Percentiles rank a stretch among this genome's conserved stretches.
Evolutionary conservation across 2,329 filamentous ascomycete genomes (phyloP).

Genomic region (Curvularia hawaiiensis): DNA sequence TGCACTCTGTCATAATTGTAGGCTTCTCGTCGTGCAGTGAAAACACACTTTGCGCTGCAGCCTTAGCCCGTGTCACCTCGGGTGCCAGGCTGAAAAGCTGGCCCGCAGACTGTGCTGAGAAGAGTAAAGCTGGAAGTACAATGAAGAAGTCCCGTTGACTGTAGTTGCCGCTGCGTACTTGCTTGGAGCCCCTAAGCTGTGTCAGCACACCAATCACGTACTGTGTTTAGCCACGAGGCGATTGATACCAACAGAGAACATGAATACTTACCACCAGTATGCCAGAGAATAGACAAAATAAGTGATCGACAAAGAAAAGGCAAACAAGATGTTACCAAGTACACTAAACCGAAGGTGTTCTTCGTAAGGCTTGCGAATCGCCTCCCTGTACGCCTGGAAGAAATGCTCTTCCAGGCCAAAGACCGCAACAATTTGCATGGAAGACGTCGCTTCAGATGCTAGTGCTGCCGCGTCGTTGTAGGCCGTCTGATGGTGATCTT

Average conservation of each 20-base stretch:
- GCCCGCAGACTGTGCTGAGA: slow-evolving; percentile 54
- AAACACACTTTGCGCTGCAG: slow-evolving; percentile 52
- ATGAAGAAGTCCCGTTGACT: slow-evolving; percentile 52
- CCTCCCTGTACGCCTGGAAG: slow-evolving; percentile 44
- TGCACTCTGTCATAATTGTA: slow-evolving; percentile 41
- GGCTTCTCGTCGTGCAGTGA: slow-evolving; percentile 49
- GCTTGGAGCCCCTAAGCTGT: slow-evolving; percentile 43
- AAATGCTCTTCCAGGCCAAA: slow-evolving; percentile 51
- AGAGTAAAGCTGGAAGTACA: slow-evolving; percentile 52
- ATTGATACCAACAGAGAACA: not conserved
- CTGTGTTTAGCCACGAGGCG: not conserved
- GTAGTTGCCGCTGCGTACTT: slow-evolving; percentile 52
- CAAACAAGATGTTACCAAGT: slow-evolving; percentile 50
- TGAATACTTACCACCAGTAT: slow-evolving; percentile 52
- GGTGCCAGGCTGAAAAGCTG: slow-evolving; percentile 55
- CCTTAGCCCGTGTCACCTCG: slow-evolving; percentile 52
- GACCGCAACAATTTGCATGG: slow-evolving; percentile 64
- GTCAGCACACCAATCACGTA: not conserved
- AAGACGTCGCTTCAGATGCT: slow-evolving; percentile 69
- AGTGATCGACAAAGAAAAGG: slow-evolving; percentile 52
- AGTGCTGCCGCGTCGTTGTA: slow-evolving; percentile 68
- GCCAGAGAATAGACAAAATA: slow-evolving; percentile 57
- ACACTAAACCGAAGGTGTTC: slow-evolving; percentile 49
- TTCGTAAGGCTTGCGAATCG: slow-evolving; percentile 48
- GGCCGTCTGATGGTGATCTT: slow-evolving; percentile 67